These are phyloP conservation scores for Pyrus bretschneideri DNA, from an alignment of 306 rosid genomes.

Conservation along the genomic window DNA sequence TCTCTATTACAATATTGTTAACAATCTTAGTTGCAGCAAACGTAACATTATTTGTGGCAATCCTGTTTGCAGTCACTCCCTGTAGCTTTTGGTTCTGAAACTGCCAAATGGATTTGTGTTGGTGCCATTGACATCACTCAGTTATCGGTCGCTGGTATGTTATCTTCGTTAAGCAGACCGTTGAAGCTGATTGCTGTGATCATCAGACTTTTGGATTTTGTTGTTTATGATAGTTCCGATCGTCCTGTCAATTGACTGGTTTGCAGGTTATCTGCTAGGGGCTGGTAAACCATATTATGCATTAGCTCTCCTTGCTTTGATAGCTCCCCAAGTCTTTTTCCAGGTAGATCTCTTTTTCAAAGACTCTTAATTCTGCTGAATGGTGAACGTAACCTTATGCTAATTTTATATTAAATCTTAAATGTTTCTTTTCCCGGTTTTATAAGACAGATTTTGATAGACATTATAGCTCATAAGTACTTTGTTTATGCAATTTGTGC, in stretches of 20 bases:
- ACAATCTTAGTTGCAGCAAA: conserved; percentile 9
- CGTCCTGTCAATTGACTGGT: background rate
- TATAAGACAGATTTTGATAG: background rate
- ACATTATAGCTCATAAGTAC: background rate
- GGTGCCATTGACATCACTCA: conserved; percentile 97
- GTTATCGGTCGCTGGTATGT: conserved; percentile 71
- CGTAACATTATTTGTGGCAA: conserved; percentile 20
- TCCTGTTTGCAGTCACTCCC: conserved; percentile 79
- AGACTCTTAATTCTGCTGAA: background rate
- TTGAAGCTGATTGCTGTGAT: background rate
- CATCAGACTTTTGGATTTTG: background rate
- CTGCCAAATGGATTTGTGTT: conserved; percentile 98
- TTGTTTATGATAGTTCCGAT: background rate
- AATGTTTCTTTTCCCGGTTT: background rate
- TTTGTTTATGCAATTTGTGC: background rate
- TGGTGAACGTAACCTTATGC: background rate
- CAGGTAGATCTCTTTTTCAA: conserved; percentile 45
- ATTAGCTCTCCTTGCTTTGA: conserved; percentile 69
- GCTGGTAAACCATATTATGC: conserved; percentile 89
- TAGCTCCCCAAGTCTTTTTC: conserved; percentile 75
- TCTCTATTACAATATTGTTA: background rate
- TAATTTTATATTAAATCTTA: too few relatives aligned
- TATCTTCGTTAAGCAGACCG: background rate
- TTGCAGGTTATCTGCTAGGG: conserved; percentile 79
- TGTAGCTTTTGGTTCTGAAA: conserved; percentile 90